Percentiles rank a stretch among this genome's conserved stretches.
Evolutionary conservation across 495 filamentous ascomycete genomes (phyloP).

Genomic region (Xylaria nigripes): DNA sequence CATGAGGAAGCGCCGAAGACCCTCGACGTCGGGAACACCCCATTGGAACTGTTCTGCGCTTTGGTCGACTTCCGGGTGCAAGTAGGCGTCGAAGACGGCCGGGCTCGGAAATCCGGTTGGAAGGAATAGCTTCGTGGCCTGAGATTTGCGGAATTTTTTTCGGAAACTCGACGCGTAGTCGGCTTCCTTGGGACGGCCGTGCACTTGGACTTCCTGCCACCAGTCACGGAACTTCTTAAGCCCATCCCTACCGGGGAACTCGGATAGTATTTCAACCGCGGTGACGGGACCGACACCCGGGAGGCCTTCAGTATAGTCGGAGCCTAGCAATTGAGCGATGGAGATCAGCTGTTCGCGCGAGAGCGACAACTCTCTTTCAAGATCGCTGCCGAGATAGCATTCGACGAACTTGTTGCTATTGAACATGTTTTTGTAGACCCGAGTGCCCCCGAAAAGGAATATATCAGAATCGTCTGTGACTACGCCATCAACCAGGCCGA

Average conservation of each 20-base stretch:
- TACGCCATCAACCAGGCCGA: slow-evolving; percentile 90
- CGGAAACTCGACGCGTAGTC: slow-evolving; percentile 55
- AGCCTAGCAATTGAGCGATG: slow-evolving; percentile 81
- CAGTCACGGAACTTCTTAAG: slow-evolving; percentile 68
- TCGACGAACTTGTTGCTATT: slow-evolving; percentile 95
- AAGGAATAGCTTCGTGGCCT: slow-evolving; percentile 77
- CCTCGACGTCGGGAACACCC: slow-evolving; percentile 89
- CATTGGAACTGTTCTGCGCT: slow-evolving; percentile 77
- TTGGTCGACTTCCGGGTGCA: slow-evolving; percentile 73
- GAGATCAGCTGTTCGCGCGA: slow-evolving; percentile 74
- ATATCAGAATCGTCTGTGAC: slow-evolving; percentile 97
- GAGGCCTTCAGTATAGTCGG: slow-evolving; percentile 90
- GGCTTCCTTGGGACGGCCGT: slow-evolving; percentile 39
- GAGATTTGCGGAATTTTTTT: slow-evolving; percentile 67
- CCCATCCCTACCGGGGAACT: slow-evolving; percentile 56
- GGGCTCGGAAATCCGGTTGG: slow-evolving; percentile 67
- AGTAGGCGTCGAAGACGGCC: slow-evolving; percentile 72
- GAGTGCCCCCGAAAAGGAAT: slow-evolving; percentile 93
- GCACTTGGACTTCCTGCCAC: slow-evolving; percentile 71
- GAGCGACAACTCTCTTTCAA: slow-evolving; percentile 83
- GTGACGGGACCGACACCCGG: slow-evolving; percentile 88
- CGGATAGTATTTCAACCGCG: slow-evolving; percentile 84
- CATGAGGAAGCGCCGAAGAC: slow-evolving; percentile 80
- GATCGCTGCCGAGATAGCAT: slow-evolving; percentile 80
- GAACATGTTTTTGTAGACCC: slow-evolving; percentile 99